Conservation (phyloP, 2,329 filamentous ascomycete genomes). For the Golovinomyces cichoracearum region DNA sequence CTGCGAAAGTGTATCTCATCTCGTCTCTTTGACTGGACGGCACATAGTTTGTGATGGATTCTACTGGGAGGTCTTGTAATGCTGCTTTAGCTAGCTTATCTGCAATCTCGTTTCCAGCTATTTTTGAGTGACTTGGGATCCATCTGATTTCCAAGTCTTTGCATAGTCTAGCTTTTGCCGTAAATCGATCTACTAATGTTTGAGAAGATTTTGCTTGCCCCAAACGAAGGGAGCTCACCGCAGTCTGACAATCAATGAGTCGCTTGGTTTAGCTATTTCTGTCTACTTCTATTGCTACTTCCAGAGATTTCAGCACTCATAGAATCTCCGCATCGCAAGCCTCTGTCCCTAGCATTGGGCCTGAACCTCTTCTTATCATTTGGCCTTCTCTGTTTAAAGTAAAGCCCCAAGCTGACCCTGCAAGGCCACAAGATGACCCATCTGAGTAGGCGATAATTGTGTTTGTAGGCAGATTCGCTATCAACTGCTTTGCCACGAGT, state of each 20-base stretch:
- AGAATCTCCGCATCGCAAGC: neutral
- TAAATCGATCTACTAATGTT: neutral
- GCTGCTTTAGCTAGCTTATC: neutral
- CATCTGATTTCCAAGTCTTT: neutral
- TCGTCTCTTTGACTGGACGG: neutral
- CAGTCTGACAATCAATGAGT: neutral
- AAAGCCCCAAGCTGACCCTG: neutral
- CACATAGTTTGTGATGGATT: too few relatives aligned
- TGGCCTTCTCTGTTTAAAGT: neutral
- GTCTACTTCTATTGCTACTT: neutral
- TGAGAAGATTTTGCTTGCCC: neutral
- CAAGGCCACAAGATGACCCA: neutral
- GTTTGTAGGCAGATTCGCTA: neutral
- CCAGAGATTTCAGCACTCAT: neutral
- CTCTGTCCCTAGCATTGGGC: neutral
- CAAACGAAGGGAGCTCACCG: neutral
- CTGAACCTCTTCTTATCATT: neutral
- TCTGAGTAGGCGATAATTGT: neutral
- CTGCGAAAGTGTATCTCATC: neutral
- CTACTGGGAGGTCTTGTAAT: neutral
- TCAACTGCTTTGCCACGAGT: neutral
- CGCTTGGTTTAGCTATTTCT: too few relatives aligned
- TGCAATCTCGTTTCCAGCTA: neutral
- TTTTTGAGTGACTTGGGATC: neutral
- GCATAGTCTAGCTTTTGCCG: too few relatives aligned